phyloP scores from a whole-genome alignment of 768 basidiomycete species.

The Mycena leptocephala region DNA sequence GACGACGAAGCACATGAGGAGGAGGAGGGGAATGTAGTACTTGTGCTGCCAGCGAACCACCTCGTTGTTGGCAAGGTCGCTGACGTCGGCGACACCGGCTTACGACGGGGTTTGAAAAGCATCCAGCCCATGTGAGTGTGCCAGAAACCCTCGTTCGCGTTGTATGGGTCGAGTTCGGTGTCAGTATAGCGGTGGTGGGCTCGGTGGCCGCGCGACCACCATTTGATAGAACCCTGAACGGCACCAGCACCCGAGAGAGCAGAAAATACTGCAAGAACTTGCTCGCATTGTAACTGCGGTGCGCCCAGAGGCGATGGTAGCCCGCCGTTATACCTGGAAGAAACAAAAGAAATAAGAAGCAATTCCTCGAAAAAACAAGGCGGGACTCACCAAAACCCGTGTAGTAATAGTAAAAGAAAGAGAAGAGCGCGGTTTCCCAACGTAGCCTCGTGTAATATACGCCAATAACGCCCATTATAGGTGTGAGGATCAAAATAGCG shows the following conservation, averaged over 20 bases:
- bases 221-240: constrained; percentile 97
- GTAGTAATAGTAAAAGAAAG: constrained; percentile 58
- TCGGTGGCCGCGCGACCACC: constrained; percentile 98
- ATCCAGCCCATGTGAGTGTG: constrained; percentile 95
- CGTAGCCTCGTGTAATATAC: constrained; percentile 75
- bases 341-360: too few relatives aligned
- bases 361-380: too few relatives aligned
- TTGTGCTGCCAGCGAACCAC: constrained; percentile 92
- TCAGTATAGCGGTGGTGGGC: constrained; percentile 98
- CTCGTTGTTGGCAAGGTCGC: constrained; percentile 85
- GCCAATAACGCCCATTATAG: constrained; percentile 83
- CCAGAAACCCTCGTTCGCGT: constrained; percentile 89
- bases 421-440: constrained; percentile 80
- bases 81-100: constrained; percentile 92
- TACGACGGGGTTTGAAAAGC: constrained; percentile 90
- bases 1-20: constrained; percentile 79
- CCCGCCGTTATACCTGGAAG: constrained; percentile 94
- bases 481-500: constrained; percentile 81
- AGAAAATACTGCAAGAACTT: constrained; percentile 87
- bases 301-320: constrained; percentile 98
- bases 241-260: constrained; percentile 92
- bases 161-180: constrained; percentile 96
- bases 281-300: constrained; percentile 94
- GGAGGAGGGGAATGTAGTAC: constrained; percentile 80
- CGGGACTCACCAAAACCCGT: constrained; percentile 82